Evolutionary conservation across 345 rosid species (phyloP), one percentile per base, ranked within the genome.

Genomic region (Hibiscus tridactylites): DNA sequence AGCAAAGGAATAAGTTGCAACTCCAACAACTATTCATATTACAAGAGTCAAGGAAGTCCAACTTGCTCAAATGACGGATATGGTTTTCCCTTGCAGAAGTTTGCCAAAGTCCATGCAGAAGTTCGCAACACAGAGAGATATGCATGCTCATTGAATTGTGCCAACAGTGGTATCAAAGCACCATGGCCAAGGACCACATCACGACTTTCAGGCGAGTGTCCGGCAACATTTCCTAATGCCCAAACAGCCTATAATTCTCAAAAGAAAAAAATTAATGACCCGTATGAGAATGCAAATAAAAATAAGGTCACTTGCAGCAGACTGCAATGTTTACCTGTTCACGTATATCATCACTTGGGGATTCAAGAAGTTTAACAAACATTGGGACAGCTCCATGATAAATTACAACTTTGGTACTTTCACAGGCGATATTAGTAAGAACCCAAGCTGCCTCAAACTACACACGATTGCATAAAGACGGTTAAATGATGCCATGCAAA

Each of bases 381-480:
- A 85, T 78, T 6, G 91, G 91, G 47, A 90, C 84, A 75, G 91
- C 96, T 4, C 89, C 92, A 73, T 85, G 87, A 63, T 88, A 91
- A 75, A 88, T 81, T 0, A 90, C 88, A 49, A 84, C 89, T 68
- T 76, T 87, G 0, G 93, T 88, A 59, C 87, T 82, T 81, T 87
- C 90, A 52, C 93, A 86, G 53, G 93, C 96, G 74, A 90, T 86
- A 63, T 90, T 90, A 49, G 96, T 90, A 59, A 90, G 91, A 13
- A 88, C 91, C 96, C 96, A 90, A 72, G 96, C 96, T 37, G 96
- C 91, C 84, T 90, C 93, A 82, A 90, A 90, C 93, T 90, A 70
- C 46, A 73, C 50, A 5, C 61, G 44, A 21, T 63, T 6, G 37
- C 42, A 29, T 47, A 57, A 54, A 65, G 17, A 56, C 17, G 35